phyloP scores from a whole-genome alignment of 345 rosid genomes.

The Citrus medica region DNA sequence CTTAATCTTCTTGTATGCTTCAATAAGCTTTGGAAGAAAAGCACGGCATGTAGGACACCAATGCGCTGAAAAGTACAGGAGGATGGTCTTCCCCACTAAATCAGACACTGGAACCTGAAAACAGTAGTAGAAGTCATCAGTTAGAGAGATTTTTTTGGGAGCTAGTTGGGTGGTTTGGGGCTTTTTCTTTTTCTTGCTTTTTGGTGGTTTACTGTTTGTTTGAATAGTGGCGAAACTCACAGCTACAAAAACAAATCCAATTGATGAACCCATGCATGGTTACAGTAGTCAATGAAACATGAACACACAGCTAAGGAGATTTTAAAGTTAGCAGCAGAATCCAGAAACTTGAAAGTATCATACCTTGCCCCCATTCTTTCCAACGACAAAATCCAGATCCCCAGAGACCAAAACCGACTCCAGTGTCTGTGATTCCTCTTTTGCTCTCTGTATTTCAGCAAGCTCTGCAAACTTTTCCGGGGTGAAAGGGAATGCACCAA shows the following conservation, averaged over 20 bases:
- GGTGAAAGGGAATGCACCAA: conserved; percentile 63
- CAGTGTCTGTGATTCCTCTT: conserved; percentile 50
- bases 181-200: no score
- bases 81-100: conserved; percentile 62
- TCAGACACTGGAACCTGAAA: conserved; percentile 50
- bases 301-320: neutral
- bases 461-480: conserved; percentile 61
- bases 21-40: conserved; percentile 57
- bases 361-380: conserved; percentile 54
- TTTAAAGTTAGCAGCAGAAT: neutral
- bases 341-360: conserved; percentile 1
- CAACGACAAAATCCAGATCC: conserved; percentile 56
- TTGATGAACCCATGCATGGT: neutral
- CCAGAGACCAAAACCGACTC: conserved; percentile 56
- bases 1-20: conserved; percentile 59
- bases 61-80: conserved; percentile 71
- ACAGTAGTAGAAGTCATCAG: neutral
- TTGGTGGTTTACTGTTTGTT: no score
- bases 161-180: no score
- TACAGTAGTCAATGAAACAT: neutral
- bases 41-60: conserved; percentile 66
- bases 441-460: conserved; percentile 47
- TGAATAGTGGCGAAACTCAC: neutral
- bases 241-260: neutral
- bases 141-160: neutral